phyloP scores from a whole-genome alignment of 768 basidiomycete genomes.

The Suillus ampliporus region DNA sequence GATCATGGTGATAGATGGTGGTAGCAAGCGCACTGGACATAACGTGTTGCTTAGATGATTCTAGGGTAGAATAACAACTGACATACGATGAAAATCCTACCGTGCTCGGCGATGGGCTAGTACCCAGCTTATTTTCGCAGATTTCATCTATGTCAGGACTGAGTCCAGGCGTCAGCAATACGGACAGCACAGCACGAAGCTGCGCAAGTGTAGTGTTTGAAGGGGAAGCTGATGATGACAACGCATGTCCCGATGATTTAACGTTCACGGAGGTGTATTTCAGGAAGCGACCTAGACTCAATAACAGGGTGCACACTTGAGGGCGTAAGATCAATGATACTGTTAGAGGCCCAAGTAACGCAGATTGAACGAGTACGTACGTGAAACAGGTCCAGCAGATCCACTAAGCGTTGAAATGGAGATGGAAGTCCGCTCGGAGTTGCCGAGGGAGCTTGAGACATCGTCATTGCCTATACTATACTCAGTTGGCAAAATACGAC shows the following conservation, averaged over 20 bases:
- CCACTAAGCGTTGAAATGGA: constrained; percentile 31
- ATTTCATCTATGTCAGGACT: constrained; percentile 73
- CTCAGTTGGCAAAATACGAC: constrained; percentile 14
- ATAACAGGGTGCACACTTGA: constrained; percentile 53
- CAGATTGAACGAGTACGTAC: constrained; percentile 24
- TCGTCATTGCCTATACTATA: background rate
- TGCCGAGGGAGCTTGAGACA: constrained; percentile 31
- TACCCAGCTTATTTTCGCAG: constrained; percentile 61
- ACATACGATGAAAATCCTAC: constrained; percentile 59
- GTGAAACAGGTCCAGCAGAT: constrained; percentile 24
- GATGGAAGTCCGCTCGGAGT: constrained; percentile 26
- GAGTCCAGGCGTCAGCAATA: constrained; percentile 71
- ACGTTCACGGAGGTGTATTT: constrained; percentile 53
- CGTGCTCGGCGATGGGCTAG: constrained; percentile 42
- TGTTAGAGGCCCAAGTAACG: constrained; percentile 32
- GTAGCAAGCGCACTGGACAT: constrained; percentile 35
- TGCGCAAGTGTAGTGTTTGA: constrained; percentile 51
- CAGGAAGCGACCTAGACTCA: constrained; percentile 59
- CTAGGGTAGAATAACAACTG: constrained; percentile 3
- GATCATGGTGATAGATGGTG: constrained; percentile 45
- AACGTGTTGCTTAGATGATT: background rate
- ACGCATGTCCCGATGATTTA: constrained; percentile 56
- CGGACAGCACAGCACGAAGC: constrained; percentile 65
- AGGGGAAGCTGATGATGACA: constrained; percentile 40
- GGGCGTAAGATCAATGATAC: background rate